phyloP scores from a whole-genome alignment of 805 yeast genomes.

The Torulaspora gathmanii region DNA sequence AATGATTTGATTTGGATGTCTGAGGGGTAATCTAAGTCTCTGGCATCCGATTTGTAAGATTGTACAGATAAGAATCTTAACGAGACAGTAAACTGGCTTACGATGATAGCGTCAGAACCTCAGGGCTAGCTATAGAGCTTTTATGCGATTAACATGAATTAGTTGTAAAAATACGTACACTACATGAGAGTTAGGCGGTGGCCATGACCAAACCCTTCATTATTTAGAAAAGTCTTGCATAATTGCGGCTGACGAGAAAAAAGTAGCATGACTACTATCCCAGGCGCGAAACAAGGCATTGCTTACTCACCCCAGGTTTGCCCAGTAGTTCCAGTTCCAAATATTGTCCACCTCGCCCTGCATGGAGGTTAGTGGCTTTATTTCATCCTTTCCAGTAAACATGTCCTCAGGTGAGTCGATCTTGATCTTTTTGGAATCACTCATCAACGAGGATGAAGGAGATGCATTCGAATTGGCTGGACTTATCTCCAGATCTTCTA shows the following conservation, averaged over 20 bases:
- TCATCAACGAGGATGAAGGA: slow-evolving; percentile 29
- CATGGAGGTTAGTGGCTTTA: slow-evolving; percentile 3
- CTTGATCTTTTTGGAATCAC: slow-evolving; percentile 34
- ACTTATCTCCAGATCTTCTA: slow-evolving; percentile 24
- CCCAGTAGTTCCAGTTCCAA: slow-evolving; percentile 36
- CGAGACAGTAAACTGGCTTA: too few relatives aligned
- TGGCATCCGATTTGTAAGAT: too few relatives aligned
- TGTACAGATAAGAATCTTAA: too few relatives aligned
- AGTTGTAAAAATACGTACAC: background rate
- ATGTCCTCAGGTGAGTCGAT: slow-evolving; percentile 36
- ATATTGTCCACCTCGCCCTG: slow-evolving; percentile 14
- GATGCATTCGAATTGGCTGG: slow-evolving; percentile 25
- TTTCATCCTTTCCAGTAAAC: slow-evolving; percentile 15
- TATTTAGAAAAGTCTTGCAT: background rate
- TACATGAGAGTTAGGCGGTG: background rate
- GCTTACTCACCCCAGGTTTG: slow-evolving; percentile 2
- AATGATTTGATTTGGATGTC: too few relatives aligned
- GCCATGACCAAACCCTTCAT: background rate
- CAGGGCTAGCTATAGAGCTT: too few relatives aligned
- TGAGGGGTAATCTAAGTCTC: too few relatives aligned
- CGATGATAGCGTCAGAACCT: too few relatives aligned
- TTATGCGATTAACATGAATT: background rate
- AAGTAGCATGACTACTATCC: too few relatives aligned
- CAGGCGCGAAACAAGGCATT: too few relatives aligned
- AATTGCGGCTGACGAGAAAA: background rate